Percentiles rank a stretch among this genome's conserved stretches.
These are phyloP conservation scores for Boletus vinaceobasis DNA, from an alignment of 768 basidiomycete genomes.

Conservation along the genomic window DNA sequence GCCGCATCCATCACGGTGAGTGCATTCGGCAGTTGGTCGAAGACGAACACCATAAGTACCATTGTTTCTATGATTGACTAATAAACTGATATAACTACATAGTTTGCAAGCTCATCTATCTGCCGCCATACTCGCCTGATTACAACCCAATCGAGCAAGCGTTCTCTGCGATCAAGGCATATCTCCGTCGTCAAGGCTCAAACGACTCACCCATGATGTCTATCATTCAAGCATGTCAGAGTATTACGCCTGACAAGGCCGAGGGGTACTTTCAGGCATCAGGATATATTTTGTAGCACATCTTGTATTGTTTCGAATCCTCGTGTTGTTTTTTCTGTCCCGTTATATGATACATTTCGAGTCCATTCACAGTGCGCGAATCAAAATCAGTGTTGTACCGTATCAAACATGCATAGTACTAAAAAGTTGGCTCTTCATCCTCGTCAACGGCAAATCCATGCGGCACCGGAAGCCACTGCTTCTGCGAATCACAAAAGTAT, in stretches of 20 bases:
- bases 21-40: neutral
- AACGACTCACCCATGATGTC: neutral
- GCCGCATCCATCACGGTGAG: neutral
- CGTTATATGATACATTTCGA: too few relatives aligned
- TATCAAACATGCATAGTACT: too few relatives aligned
- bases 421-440: neutral
- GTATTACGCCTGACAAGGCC: neutral
- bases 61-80: too few relatives aligned
- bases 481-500: neutral
- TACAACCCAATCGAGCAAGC: slow-evolving; percentile 9
- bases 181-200: neutral
- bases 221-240: neutral
- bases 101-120: slow-evolving; percentile 25
- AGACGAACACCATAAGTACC: neutral
- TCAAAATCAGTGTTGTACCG: too few relatives aligned
- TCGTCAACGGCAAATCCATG: neutral
- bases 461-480: neutral
- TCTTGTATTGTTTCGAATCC: too few relatives aligned
- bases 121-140: slow-evolving; percentile 18
- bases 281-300: neutral
- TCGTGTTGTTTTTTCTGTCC: too few relatives aligned
- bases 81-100: too few relatives aligned
- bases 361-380: too few relatives aligned
- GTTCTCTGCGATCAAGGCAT: neutral
- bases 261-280: slow-evolving; percentile 1